Conservation (phyloP, 2,329 filamentous ascomycete genomes). For the Albifimbria verrucaria region DNA sequence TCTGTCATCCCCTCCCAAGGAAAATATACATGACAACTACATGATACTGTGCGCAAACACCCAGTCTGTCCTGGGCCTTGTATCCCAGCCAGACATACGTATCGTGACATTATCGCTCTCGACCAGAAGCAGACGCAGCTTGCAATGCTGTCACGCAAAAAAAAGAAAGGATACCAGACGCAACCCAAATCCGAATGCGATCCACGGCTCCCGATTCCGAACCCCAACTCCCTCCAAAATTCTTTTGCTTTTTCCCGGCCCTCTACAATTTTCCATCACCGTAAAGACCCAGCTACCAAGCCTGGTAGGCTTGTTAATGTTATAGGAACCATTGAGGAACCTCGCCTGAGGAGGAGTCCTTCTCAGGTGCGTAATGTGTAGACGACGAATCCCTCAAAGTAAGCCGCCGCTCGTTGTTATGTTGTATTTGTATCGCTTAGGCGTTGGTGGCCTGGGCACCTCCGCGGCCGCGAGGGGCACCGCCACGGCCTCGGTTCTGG, state of each 20-base stretch:
- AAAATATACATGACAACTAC: not conserved
- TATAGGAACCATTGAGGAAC: no score
- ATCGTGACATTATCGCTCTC: not conserved
- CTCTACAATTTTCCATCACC: no score
- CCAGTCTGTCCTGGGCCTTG: not conserved
- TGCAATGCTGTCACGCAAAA: not conserved
- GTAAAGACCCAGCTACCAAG: no score
- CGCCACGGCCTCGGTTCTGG: conserved; percentile 62
- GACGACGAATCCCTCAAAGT: no score
- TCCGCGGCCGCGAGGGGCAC: conserved; percentile 62
- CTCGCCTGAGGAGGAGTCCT: no score
- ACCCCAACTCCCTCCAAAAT: not conserved
- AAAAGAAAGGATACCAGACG: not conserved
- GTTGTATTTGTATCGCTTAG: conserved; percentile 25
- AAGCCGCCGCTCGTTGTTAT: not conserved
- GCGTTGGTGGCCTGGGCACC: conserved; percentile 52
- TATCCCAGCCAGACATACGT: not conserved
- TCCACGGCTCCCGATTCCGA: not conserved
- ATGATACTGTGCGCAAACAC: not conserved
- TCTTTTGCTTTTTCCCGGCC: not conserved
- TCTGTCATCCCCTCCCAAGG: not conserved
- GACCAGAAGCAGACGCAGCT: not conserved
- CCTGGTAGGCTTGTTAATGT: no score
- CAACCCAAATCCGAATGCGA: not conserved
- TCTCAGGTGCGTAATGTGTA: no score